Evolutionary conservation across 2,329 filamentous ascomycete species (phyloP), one percentile per base, ranked within the genome.

Genomic region (Calonectria leucothoes): DNA sequence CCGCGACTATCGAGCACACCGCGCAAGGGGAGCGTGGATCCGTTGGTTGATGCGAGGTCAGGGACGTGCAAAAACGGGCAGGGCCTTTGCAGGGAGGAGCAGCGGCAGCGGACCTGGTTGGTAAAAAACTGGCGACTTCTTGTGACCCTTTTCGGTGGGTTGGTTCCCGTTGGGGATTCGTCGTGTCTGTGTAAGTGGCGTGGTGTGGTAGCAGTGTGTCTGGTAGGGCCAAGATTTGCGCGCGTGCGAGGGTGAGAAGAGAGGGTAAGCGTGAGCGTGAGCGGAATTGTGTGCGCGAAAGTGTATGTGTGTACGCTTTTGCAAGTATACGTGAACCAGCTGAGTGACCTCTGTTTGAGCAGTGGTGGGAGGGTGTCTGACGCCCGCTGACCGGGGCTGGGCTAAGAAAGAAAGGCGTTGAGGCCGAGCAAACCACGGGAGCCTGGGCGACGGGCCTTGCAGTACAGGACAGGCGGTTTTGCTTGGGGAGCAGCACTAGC

Each of bases 171-270:
- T 76, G 64, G 66, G 70, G 73, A 72, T 72, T 71, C 61, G 70
- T 59, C 67, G 29, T 64, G 66, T 71, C 55, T 72, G 52, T 75
- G 67, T 72, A 45, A 55, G 65, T 76, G 69, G 70, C 70, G 73
- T 74, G 66, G 74, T 75, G 70, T 74, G 75, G 69, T 72, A 37
- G 73, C 65, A 52, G 69, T 72, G 77, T 72, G 75, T 72, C 68
- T 74, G 71, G 72, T 70, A 59, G 68, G 75, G 66, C 64, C 74
- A 76, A 57, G 72, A 61, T 61, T 68, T 70, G 59, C 29, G 35
- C 45, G 72, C 51, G 71, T 70, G 76, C 67, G 76, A 74, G 66
- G 70, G 48, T 75, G 59, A 64, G 57, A 61, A 37, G 61, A 66
- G 69, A 65, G 37, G 31, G 68, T 64, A 29, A 64, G 45, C 68